Base-by-base conservation (phyloP, 805 yeast genomes). In the Kluyveromyces dobzhanskii region DNA sequence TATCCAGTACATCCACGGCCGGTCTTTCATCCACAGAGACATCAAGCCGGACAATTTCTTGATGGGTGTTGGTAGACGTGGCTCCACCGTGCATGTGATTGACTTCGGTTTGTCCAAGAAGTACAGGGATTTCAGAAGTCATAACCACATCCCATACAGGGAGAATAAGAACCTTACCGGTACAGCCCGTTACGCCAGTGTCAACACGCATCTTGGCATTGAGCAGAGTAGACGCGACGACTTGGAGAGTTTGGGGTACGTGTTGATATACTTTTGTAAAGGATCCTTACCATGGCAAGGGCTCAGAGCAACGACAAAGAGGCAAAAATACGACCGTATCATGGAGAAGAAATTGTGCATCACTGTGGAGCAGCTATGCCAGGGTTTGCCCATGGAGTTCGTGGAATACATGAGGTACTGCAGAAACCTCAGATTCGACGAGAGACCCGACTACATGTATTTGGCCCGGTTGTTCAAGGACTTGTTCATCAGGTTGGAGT, bases 201-300 rank as follows among this genome's bases (percentile, higher is more conserved):
- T 92, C 51, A 90, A 88, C 64, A 90, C 98, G 26, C 98, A 90
- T 65, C 70, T 92, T 61, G 98, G 98, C 40, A 84, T 90, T 51
- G 98, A 90, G 62, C 98, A 90, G 66, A 79, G 87, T 52, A 79
- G 98, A 68, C 78, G 98, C 61, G 98, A 90, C 64, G 98, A 90
- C 62, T 73, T 90, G 53, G 98, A 92, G 66, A 80, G 92, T 45
- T 73, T 90, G 56, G 97, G 96, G 37, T 90, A 90, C 59, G 97
- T 90, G 39, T 71, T 92, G 52, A 85, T 90, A 51, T 90, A 90
- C 65, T 92, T 90, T 60, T 83, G 95, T 63, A 78, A 95, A 42
- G 97, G 98, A 32, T 83, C 94, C 13, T 75, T 90, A 54, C 98
- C 98, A 39, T 90, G 98, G 98, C 98, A 90, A 66, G 98, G 98